phyloP scores from a whole-genome alignment of 176 grass and related monocot species.

The Aegilops tauschii region DNA sequence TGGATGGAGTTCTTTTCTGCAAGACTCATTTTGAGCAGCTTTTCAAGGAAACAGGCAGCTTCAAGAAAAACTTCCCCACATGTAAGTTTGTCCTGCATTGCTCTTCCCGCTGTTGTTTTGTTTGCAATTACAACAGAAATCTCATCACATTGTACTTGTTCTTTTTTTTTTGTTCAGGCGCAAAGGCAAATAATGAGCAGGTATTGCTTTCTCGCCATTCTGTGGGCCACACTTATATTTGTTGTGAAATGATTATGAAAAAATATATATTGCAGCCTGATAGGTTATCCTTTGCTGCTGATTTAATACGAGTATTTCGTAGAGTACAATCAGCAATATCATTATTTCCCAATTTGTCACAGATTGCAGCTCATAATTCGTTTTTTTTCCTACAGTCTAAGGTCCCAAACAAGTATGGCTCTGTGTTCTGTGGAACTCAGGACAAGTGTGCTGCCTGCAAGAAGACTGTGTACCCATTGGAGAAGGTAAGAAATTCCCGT shows the following conservation, averaged over 20 bases:
- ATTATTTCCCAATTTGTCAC: neutral
- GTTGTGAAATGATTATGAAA: neutral
- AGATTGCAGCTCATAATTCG: neutral
- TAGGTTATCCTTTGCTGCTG: neutral
- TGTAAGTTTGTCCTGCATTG: constrained; percentile 15
- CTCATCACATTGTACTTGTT: constrained; percentile 26
- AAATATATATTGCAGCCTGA: neutral
- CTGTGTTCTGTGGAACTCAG: constrained; percentile 57
- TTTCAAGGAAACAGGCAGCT: constrained; percentile 65
- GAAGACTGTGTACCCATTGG: constrained; percentile 61
- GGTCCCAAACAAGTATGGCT: constrained; percentile 55
- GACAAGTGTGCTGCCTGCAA: constrained; percentile 62
- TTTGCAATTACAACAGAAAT: constrained; percentile 3
- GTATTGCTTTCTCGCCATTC: constrained; percentile 28
- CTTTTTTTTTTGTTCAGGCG: constrained; percentile 37
- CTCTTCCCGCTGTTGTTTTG: neutral
- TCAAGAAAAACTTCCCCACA: constrained; percentile 68
- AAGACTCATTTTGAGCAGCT: constrained; percentile 84
- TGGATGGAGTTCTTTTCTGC: constrained; percentile 77
- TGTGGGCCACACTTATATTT: constrained; percentile 16
- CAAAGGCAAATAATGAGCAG: constrained; percentile 54
- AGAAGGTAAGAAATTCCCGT: constrained; percentile 47
- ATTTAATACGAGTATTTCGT: constrained; percentile 10
- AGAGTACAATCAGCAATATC: neutral
- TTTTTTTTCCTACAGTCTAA: constrained; percentile 40